These are phyloP conservation scores for Solanum virginianum DNA, from an alignment of 257 asterid genomes.

Conservation along the genomic window DNA sequence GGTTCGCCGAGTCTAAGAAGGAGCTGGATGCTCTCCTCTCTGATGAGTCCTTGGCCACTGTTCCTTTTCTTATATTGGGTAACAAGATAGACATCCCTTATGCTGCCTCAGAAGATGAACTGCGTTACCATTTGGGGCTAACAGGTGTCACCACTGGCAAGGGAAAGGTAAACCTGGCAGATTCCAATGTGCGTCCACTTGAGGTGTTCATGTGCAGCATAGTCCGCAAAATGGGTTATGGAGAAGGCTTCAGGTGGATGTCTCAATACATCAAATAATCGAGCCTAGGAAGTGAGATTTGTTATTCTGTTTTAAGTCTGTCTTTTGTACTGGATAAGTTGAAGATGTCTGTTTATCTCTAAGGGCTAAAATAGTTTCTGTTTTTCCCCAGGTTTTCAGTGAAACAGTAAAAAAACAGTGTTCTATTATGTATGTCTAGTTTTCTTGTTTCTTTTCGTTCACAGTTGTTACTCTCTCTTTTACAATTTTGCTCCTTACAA, in stretches of 20 bases:
- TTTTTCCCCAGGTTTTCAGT: neutral
- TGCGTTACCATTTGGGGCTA: conserved; percentile 57
- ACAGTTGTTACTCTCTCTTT: neutral
- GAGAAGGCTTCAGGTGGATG: conserved; percentile 85
- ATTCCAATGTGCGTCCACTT: conserved; percentile 52
- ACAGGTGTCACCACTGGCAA: conserved; percentile 61
- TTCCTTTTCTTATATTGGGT: conserved; percentile 73
- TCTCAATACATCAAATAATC: conserved; percentile 60
- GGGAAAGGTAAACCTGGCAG: conserved; percentile 64
- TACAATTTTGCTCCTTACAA: neutral
- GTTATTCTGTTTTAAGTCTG: neutral
- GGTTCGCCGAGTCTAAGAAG: conserved; percentile 75
- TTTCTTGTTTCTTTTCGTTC: neutral
- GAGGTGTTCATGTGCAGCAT: conserved; percentile 92
- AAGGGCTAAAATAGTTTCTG: neutral
- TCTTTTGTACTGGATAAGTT: neutral
- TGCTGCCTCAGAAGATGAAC: conserved; percentile 78
- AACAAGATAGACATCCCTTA: conserved; percentile 78
- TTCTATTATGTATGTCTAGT: neutral
- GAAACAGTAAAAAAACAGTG: neutral
- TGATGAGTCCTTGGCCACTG: conserved; percentile 59
- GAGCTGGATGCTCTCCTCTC: conserved; percentile 74
- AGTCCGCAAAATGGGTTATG: conserved; percentile 83
- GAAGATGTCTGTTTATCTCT: neutral
- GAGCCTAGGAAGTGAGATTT: neutral